phyloP scores from a whole-genome alignment of 192 early-diverging fungal genomes.

The Backusella australiensis region DNA sequence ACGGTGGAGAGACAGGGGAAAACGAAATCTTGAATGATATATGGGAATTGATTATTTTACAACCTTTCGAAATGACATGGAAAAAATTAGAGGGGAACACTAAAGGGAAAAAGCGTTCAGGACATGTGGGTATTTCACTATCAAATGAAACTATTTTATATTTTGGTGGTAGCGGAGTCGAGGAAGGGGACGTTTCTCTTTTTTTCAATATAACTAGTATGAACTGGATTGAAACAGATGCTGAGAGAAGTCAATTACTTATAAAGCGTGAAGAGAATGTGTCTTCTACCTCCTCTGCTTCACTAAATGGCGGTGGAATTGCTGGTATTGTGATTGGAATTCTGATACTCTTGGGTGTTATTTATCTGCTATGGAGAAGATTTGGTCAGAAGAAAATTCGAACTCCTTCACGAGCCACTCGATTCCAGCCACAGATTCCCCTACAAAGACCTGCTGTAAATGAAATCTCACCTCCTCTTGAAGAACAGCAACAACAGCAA shows the following conservation, averaged over 20 bases:
- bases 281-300: neutral
- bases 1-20: neutral
- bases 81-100: neutral
- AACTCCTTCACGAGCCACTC: neutral
- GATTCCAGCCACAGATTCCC: neutral
- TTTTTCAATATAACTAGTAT: neutral
- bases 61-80: neutral
- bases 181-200: neutral
- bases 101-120: neutral
- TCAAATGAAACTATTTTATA: neutral
- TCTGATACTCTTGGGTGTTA: neutral
- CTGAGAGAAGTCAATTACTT: neutral
- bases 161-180: neutral
- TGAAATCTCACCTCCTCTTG: neutral
- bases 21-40: neutral
- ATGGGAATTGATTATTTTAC: neutral
- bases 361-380: neutral
- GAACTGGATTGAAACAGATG: neutral
- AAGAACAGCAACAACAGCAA: neutral
- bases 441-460: neutral
- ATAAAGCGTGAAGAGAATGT: neutral
- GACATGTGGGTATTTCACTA: neutral
- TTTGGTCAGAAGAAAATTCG: neutral
- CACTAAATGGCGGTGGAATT: neutral
- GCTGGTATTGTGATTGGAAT: slow-evolving; percentile 4